Evolutionary conservation across 2,329 filamentous ascomycete species (phyloP).

Genomic region (Thielaviopsis musarum): DNA sequence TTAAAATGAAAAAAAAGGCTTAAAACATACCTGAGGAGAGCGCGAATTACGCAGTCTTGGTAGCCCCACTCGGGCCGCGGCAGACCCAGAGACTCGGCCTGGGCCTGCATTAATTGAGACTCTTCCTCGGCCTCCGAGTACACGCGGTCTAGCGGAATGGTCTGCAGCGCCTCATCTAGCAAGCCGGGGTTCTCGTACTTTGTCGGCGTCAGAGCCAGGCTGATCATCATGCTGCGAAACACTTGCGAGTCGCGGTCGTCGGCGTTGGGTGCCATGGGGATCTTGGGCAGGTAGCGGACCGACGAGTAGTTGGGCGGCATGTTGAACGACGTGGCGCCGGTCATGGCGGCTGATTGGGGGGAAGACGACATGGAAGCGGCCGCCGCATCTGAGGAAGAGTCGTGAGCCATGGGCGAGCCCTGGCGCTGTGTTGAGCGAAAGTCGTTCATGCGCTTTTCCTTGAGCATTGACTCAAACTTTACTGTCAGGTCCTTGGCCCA

Average conservation of each 20-base stretch:
- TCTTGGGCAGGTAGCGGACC: conserved; percentile 32
- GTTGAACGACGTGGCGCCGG: conserved; percentile 22
- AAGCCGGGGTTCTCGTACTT: conserved; percentile 95
- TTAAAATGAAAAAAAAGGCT: background rate
- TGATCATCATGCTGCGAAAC: conserved; percentile 68
- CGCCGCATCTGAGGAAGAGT: conserved; percentile 15
- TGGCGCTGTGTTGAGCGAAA: conserved; percentile 39
- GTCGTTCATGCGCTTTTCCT: conserved; percentile 74
- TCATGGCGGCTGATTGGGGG: conserved; percentile 25
- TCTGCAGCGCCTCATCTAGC: conserved; percentile 75
- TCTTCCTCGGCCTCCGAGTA: conserved; percentile 93
- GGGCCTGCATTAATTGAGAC: conserved; percentile 67
- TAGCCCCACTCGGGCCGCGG: conserved; percentile 87
- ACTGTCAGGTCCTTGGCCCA: conserved; percentile 65
- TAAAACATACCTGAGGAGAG: conserved; percentile 59
- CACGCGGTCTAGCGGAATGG: conserved; percentile 76
- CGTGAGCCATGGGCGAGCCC: conserved; percentile 31
- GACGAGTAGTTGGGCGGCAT: conserved; percentile 31
- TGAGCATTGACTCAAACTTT: conserved; percentile 74
- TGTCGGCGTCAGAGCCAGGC: conserved; percentile 70
- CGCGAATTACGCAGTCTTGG: conserved; percentile 87
- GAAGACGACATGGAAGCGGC: conserved; percentile 29
- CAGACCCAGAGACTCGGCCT: conserved; percentile 73
- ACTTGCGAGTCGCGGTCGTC: conserved; percentile 51
- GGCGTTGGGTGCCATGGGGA: conserved; percentile 54